A percentile compares a stretch with the other conserved stretches of the same genome.
Evolutionary conservation across 2,329 filamentous ascomycete species (phyloP).

Genomic region (Paradendryphiella salina): DNA sequence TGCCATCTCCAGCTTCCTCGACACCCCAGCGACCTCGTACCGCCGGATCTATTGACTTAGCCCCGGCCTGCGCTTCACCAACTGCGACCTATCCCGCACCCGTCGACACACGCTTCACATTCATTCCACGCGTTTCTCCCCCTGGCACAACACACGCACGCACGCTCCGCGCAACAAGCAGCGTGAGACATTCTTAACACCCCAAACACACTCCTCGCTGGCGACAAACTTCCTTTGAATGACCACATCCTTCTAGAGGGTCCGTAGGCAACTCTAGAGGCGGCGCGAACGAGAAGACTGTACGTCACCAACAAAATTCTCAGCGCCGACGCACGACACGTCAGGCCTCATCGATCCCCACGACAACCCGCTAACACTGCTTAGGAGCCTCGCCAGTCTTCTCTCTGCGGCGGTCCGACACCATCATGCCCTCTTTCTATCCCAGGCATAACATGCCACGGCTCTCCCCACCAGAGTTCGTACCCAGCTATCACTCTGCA

Average conservation of each 20-base stretch:
- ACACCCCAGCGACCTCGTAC: slow-evolving; percentile 22
- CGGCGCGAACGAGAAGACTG: slow-evolving; percentile 48
- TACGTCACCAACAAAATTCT: slow-evolving; percentile 28
- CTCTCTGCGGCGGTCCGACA: slow-evolving; percentile 40
- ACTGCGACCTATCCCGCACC: slow-evolving; percentile 12
- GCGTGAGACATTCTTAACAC: slow-evolving; percentile 20
- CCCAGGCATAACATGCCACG: slow-evolving; percentile 50
- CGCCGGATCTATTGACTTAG: slow-evolving; percentile 49
- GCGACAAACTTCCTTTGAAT: slow-evolving; percentile 42
- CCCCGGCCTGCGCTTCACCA: slow-evolving; percentile 35
- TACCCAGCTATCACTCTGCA: slow-evolving; percentile 49
- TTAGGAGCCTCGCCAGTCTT: slow-evolving; percentile 50
- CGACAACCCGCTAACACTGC: slow-evolving; percentile 22
- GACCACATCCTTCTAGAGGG: slow-evolving; percentile 40
- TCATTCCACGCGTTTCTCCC: slow-evolving; percentile 9
- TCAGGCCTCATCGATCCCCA: slow-evolving; percentile 1
- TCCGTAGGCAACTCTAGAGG: slow-evolving; percentile 43
- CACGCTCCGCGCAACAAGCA: slow-evolving; percentile 7
- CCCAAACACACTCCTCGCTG: slow-evolving; percentile 10
- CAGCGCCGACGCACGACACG: slow-evolving; percentile 1
- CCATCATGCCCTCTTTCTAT: slow-evolving; percentile 58
- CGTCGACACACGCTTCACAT: slow-evolving; percentile 22
- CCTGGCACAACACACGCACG: background rate
- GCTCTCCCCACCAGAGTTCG: slow-evolving; percentile 56
- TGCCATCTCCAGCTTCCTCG: slow-evolving; percentile 9